A percentile compares a stretch with the other conserved stretches of the same genome.
Conservation (phyloP, 164 flowering plant species). For the Nelumbo lutea region DNA sequence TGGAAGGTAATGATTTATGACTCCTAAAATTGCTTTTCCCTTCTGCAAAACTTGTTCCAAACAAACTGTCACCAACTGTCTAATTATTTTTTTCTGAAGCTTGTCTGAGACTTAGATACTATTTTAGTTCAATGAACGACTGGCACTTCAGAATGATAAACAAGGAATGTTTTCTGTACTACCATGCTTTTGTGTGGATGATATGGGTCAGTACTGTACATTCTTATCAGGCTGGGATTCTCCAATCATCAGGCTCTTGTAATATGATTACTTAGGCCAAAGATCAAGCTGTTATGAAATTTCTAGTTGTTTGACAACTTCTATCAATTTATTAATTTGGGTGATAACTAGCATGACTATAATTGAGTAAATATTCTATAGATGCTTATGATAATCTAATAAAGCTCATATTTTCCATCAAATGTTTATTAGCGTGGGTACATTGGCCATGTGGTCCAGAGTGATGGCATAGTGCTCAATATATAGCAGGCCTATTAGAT, state of each 20-base stretch:
- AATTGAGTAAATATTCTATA: no score
- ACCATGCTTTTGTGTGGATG: not conserved
- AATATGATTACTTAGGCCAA: not conserved
- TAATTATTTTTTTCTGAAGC: not conserved
- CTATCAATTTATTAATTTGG: not conserved
- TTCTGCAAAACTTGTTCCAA: not conserved
- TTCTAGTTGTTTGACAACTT: no score
- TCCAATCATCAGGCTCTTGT: not conserved
- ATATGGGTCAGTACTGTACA: not conserved
- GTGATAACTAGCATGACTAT: not conserved
- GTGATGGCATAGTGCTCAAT: no score
- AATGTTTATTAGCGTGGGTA: no score
- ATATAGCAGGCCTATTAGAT: not conserved
- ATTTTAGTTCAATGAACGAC: no score
- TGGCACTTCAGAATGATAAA: no score
- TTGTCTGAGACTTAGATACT: not conserved
- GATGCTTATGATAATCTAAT: no score
- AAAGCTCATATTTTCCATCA: not conserved
- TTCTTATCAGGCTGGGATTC: not conserved
- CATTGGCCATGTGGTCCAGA: not conserved
- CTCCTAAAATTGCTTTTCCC: not conserved
- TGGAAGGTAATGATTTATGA: conserved; percentile 40
- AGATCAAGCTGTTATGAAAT: not conserved
- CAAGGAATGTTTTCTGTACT: not conserved
- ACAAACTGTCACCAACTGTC: not conserved